These are phyloP conservation scores for Aureobasidium melanogenum DNA, from an alignment of 2,329 filamentous ascomycete species.

Conservation along the genomic window DNA sequence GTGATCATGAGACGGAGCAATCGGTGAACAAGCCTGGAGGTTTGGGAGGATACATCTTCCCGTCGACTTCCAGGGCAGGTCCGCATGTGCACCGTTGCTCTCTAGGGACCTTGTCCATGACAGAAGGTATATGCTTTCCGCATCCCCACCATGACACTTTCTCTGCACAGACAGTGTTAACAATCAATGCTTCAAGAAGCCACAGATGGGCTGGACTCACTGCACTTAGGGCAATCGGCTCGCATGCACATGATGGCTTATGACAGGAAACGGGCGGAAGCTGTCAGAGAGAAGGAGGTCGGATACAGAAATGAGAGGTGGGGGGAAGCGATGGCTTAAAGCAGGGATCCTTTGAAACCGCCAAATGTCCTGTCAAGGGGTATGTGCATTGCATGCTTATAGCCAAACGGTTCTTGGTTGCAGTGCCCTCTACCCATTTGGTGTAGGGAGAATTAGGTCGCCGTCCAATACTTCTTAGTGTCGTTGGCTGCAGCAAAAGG, in stretches of 20 bases:
- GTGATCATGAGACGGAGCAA: neutral
- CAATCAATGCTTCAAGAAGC: neutral
- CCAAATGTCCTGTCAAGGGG: conserved; percentile 2
- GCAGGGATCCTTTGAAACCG: neutral
- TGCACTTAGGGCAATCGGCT: conserved; percentile 33
- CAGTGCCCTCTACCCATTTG: neutral
- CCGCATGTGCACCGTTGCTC: conserved; percentile 53
- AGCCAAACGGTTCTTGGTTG: neutral
- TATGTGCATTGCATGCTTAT: conserved; percentile 7
- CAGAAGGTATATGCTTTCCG: conserved; percentile 44
- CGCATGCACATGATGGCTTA: conserved; percentile 6
- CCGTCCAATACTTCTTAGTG: conserved; percentile 3
- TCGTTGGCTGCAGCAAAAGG: neutral
- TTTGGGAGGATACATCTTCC: conserved; percentile 51
- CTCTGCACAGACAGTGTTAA: neutral
- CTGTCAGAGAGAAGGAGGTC: neutral
- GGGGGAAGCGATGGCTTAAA: neutral
- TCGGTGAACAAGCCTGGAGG: conserved; percentile 16
- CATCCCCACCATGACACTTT: conserved; percentile 9
- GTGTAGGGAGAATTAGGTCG: neutral
- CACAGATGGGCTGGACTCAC: conserved; percentile 19
- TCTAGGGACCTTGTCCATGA: conserved; percentile 49
- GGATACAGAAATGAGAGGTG: neutral
- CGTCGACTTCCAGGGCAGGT: conserved; percentile 49
- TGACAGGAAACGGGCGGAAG: neutral